Evolutionary conservation across 2,329 filamentous ascomycete species (phyloP).

Genomic region (Emmonsiellopsis sp.): DNA sequence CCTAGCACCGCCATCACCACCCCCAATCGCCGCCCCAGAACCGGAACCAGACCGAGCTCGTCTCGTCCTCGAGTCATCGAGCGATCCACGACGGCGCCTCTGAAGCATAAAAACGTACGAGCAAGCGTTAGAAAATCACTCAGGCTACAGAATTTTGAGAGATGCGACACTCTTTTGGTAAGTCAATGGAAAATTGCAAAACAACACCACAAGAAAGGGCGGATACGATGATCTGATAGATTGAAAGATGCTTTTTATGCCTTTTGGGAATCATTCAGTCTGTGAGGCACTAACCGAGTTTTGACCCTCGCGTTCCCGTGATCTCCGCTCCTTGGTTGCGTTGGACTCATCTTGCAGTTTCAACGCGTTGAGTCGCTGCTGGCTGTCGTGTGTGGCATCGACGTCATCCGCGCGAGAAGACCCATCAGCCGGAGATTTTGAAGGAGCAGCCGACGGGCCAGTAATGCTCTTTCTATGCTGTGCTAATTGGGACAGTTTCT

Average conservation of each 20-base stretch:
- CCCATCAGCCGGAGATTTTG: constrained; percentile 36
- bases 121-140: constrained; percentile 37
- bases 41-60: not conserved
- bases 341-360: constrained; percentile 70
- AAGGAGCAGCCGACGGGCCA: constrained; percentile 22
- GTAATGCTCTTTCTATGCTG: constrained; percentile 52
- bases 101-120: constrained; percentile 33
- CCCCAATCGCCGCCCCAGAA: constrained; percentile 29
- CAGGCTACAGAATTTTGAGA: constrained; percentile 26
- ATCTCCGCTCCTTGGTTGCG: constrained; percentile 43
- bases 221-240: constrained; percentile 4
- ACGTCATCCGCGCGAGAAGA: constrained; percentile 54
- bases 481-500: constrained; percentile 70
- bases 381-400: constrained; percentile 73
- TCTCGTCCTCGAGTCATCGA: constrained; percentile 21
- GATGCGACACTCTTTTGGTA: constrained; percentile 31
- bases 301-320: constrained; percentile 23
- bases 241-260: constrained; percentile 10
- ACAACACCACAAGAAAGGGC: constrained; percentile 12
- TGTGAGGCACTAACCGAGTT: constrained; percentile 36
- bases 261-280: constrained; percentile 16
- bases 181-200: constrained; percentile 22
- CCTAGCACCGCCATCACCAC: constrained; percentile 30
- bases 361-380: constrained; percentile 78
- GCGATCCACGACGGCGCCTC: constrained; percentile 36